Base-by-base conservation (phyloP, 108 stramenopile species). In the Seminavis robusta region DNA sequence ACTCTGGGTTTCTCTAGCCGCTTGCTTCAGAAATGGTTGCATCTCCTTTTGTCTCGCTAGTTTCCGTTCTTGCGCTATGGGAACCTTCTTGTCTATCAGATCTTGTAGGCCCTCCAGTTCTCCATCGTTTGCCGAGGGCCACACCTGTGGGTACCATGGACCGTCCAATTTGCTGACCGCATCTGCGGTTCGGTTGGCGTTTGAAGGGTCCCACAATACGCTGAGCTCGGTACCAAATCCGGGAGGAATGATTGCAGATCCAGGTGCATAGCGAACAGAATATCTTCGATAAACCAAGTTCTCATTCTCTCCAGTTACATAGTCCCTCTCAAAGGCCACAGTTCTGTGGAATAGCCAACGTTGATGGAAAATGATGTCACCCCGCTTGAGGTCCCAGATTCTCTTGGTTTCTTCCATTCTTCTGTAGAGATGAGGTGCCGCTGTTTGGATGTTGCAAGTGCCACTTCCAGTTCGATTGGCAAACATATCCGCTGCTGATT, bases 281-380 rank as follows among this genome's bases (percentile, higher is more conserved):
- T 90, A 86, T 15, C 88, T 73, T 45, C 82, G 76, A 48, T 79
- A 83, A 15, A 88, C 33, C 1, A 59, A 36, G 11, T 26, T 33
- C 42, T 27, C 40, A n/a, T 38, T 58, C 40, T 42, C 28, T 29
- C 49, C 58, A 27, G 20, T 28, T 45, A 61, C 27, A 28, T 52
- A 17, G 31, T 62, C 61, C 45, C 42, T 56, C 30, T 74, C 47
- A 47, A 80, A 80, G 30, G 84, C 67, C 17, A 84, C 74, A 3
- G 88, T 90, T 3, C 80, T 59, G 65, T 91, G 89, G 59, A 91
- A 91, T 13, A 91, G 34, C 89, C 89, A 91, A 20, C 89, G 75
- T 27, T 59, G 61, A 36, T 84, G 81, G 49, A 91, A 85, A 34
- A 91, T 84, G 3, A 90, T 76, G 42, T 90, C 88, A 7, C 83